Conservation (phyloP, 208 protist species). For the Porcisia hertigi region DNA sequence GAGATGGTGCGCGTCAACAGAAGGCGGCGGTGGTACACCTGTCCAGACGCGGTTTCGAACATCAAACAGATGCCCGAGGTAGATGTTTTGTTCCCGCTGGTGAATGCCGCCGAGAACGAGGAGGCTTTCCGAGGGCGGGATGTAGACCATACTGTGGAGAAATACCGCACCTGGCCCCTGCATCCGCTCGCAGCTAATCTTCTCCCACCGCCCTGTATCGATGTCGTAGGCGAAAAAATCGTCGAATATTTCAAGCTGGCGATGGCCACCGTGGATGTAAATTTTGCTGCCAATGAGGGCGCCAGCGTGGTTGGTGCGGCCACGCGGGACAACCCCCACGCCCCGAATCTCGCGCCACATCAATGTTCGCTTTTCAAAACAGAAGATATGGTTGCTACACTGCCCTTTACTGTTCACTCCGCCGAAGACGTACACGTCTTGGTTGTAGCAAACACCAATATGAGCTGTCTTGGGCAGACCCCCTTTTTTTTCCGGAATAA, state of each 20-base stretch:
- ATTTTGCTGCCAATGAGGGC: slow-evolving; percentile 72
- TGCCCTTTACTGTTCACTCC: slow-evolving; percentile 67
- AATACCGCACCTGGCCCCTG: slow-evolving; percentile 82
- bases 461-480: slow-evolving; percentile 78
- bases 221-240: slow-evolving; percentile 79
- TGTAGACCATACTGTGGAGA: slow-evolving; percentile 73
- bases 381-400: slow-evolving; percentile 68
- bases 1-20: slow-evolving; percentile 72
- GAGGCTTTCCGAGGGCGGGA: slow-evolving; percentile 63
- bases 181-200: slow-evolving; percentile 58
- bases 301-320: slow-evolving; percentile 77
- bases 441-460: slow-evolving; percentile 71
- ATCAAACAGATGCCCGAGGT: slow-evolving; percentile 83
- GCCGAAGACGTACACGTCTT: slow-evolving; percentile 81
- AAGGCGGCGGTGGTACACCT: slow-evolving; percentile 64
- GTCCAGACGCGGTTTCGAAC: slow-evolving; percentile 80
- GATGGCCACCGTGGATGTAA: slow-evolving; percentile 81
- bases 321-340: slow-evolving; percentile 69
- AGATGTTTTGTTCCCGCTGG: slow-evolving; percentile 81
- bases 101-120: slow-evolving; percentile 87
- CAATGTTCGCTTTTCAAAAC: slow-evolving; percentile 76
- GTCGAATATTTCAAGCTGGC: slow-evolving; percentile 78
- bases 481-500: slow-evolving; percentile 70
- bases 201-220: slow-evolving; percentile 69
- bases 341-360: slow-evolving; percentile 81